Percentiles rank a stretch among this genome's conserved stretches.
Conservation (phyloP, 352 stramenopile species). For the Phytopythium vexans region DNA sequence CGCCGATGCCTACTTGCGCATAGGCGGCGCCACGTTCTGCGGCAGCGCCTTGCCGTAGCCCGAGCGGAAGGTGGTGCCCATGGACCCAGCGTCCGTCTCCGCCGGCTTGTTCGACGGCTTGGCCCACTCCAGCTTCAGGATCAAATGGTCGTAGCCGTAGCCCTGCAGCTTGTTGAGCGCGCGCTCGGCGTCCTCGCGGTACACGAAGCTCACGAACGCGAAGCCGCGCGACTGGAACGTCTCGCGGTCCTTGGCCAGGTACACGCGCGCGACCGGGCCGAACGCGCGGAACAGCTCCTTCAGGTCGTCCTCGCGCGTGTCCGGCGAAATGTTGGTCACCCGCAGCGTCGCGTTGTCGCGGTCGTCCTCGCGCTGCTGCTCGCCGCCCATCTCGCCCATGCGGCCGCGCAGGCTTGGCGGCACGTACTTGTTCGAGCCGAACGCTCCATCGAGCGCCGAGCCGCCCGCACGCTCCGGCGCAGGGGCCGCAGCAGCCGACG, state of each 20-base stretch:
- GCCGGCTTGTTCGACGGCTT: slow-evolving; percentile 92
- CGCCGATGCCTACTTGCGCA: slow-evolving; percentile 58
- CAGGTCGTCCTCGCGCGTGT: slow-evolving; percentile 97
- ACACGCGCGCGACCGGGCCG: slow-evolving; percentile 95
- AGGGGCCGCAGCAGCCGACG: slow-evolving; percentile 15
- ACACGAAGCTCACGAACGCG: slow-evolving; percentile 98
- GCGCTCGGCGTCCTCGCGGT: slow-evolving; percentile 94
- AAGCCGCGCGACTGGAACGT: slow-evolving; percentile 97
- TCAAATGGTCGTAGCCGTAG: slow-evolving; percentile 99
- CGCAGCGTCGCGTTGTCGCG: slow-evolving; percentile 92
- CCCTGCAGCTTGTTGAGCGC: slow-evolving; percentile 97
- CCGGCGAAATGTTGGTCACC: slow-evolving; percentile 98
- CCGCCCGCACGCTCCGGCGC: slow-evolving; percentile 31
- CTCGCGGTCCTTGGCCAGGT: slow-evolving; percentile 98
- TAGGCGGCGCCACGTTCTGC: slow-evolving; percentile 76
- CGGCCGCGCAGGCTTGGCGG: slow-evolving; percentile 77
- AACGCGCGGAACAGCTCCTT: slow-evolving; percentile 98
- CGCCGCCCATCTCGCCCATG: slow-evolving; percentile 22
- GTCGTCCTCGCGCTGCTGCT: slow-evolving; percentile 49
- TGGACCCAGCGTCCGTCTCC: slow-evolving; percentile 67
- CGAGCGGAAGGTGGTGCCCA: slow-evolving; percentile 86
- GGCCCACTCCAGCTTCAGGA: slow-evolving; percentile 99
- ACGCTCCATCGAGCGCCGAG: slow-evolving; percentile 64
- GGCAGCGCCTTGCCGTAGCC: slow-evolving; percentile 87
- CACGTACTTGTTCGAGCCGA: slow-evolving; percentile 86